Percentiles rank a stretch among this genome's conserved stretches.
These are phyloP conservation scores for Panaeolus cyanescens DNA, from an alignment of 768 basidiomycete species.

Conservation along the genomic window DNA sequence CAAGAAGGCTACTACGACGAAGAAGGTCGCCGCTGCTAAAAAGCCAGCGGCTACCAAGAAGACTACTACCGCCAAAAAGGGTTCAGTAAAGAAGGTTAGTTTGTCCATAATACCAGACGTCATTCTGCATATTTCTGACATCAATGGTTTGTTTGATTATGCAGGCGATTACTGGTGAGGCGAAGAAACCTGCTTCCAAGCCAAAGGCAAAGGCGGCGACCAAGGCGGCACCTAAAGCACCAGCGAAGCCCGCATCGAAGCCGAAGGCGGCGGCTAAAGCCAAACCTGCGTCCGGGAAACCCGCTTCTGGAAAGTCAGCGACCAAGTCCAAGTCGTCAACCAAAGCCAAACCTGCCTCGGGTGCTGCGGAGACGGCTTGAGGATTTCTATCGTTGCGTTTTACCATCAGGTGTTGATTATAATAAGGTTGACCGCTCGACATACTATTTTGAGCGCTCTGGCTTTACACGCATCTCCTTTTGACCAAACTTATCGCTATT, in stretches of 20 bases:
- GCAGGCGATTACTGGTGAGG: conserved; percentile 40
- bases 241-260: conserved; percentile 27
- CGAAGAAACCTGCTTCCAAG: conserved; percentile 37
- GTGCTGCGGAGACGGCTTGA: conserved; percentile 6
- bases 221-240: conserved; percentile 33
- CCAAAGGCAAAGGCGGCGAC: conserved; percentile 29
- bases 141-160: not conserved
- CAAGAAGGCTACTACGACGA: conserved; percentile 21
- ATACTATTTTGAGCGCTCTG: conserved; percentile 4
- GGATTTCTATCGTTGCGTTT: not conserved
- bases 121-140: not conserved
- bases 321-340: conserved; percentile 33
- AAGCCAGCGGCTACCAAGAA: conserved; percentile 27
- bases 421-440: not conserved
- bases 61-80: conserved; percentile 28
- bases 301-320: not conserved
- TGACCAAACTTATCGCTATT: not conserved
- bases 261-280: conserved; percentile 26
- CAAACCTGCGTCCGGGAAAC: conserved; percentile 25
- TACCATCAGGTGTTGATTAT: not conserved
- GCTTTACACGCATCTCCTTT: conserved; percentile 4
- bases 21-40: conserved; percentile 28
- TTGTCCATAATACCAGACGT: not conserved
- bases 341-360: conserved; percentile 22
- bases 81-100: conserved; percentile 62